A percentile compares a stretch with the other conserved stretches of the same genome.
Evolutionary conservation across 1,284 basidiomycete genomes (phyloP).

Genomic region (Salmacisia buchloeana): DNA sequence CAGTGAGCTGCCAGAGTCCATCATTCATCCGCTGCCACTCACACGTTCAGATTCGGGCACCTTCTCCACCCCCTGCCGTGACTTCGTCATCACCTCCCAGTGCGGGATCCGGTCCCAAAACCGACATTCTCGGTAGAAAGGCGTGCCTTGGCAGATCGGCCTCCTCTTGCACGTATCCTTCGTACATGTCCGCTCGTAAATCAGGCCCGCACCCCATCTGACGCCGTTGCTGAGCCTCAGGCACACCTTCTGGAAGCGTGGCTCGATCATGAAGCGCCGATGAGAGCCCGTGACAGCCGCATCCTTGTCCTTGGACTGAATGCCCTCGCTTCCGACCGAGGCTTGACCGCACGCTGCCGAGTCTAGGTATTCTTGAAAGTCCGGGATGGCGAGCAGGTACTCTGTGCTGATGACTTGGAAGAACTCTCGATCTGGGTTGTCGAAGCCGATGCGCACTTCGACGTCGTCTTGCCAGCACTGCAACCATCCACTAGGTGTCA

Average conservation of each 20-base stretch:
- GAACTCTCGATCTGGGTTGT: conserved; percentile 71
- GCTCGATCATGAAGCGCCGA: conserved; percentile 34
- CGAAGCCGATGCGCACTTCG: conserved; percentile 66
- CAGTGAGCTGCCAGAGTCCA: background rate
- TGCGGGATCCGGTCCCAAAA: conserved; percentile 78
- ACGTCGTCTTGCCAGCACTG: conserved; percentile 76
- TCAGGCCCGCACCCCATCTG: conserved; percentile 81
- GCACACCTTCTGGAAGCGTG: conserved; percentile 37
- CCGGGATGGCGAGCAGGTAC: conserved; percentile 45
- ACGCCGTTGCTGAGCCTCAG: conserved; percentile 75
- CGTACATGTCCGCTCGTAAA: conserved; percentile 77
- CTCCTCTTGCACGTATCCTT: conserved; percentile 59
- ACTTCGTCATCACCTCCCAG: conserved; percentile 66
- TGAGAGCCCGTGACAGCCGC: conserved; percentile 9
- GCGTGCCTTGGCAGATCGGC: conserved; percentile 59
- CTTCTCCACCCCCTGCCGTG: conserved; percentile 54
- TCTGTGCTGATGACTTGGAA: conserved; percentile 77
- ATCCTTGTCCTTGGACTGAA: background rate
- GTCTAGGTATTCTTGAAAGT: conserved; percentile 55
- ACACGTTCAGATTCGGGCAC: conserved; percentile 43
- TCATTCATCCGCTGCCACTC: conserved; percentile 55
- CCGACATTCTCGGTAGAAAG: conserved; percentile 74
- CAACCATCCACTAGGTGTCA: background rate
- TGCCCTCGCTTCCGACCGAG: background rate
- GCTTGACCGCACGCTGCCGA: conserved; percentile 53